Evolutionary conservation across 345 rosid genomes (phyloP).

Genomic region (Pugionium dolabratum): DNA sequence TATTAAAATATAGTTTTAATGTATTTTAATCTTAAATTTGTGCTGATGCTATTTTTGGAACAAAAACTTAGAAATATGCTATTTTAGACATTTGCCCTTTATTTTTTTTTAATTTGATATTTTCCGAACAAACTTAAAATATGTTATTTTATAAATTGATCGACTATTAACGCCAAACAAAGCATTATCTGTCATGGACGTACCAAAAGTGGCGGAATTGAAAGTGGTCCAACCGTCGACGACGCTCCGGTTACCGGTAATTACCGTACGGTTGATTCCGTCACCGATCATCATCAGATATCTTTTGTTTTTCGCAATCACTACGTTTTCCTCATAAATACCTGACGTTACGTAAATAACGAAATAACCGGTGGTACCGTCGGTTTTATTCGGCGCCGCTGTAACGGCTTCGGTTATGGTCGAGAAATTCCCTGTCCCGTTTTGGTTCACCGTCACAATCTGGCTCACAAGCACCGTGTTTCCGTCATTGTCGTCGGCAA

Average conservation of each 20-base stretch:
- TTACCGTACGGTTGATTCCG: conserved; percentile 76
- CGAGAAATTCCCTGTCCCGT: conserved; percentile 77
- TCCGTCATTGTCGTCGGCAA: conserved; percentile 39
- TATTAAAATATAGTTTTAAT: too few relatives aligned
- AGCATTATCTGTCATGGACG: conserved; percentile 18
- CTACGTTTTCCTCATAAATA: conserved; percentile 71
- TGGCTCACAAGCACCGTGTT: conserved; percentile 48
- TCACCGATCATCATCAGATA: conserved; percentile 89
- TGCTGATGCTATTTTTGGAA: too few relatives aligned
- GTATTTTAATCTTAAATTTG: too few relatives aligned
- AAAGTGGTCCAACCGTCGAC: conserved; percentile 90
- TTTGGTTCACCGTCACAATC: conserved; percentile 63
- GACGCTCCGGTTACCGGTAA: conserved; percentile 81
- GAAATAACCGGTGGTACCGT: conserved; percentile 61
- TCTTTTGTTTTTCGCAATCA: conserved; percentile 65
- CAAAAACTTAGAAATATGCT: too few relatives aligned
- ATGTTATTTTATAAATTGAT: too few relatives aligned
- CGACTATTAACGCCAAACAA: background rate
- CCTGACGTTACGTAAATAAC: conserved; percentile 71
- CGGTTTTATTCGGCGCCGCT: conserved; percentile 72
- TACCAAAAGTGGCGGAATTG: conserved; percentile 79
- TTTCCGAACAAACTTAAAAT: too few relatives aligned
- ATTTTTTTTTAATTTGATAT: too few relatives aligned
- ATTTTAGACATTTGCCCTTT: too few relatives aligned
- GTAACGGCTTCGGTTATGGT: conserved; percentile 68